Evolutionary conservation across 2,329 filamentous ascomycete species (phyloP), one percentile per base, ranked within the genome.

Genomic region (Aspergillus chevalieri): DNA sequence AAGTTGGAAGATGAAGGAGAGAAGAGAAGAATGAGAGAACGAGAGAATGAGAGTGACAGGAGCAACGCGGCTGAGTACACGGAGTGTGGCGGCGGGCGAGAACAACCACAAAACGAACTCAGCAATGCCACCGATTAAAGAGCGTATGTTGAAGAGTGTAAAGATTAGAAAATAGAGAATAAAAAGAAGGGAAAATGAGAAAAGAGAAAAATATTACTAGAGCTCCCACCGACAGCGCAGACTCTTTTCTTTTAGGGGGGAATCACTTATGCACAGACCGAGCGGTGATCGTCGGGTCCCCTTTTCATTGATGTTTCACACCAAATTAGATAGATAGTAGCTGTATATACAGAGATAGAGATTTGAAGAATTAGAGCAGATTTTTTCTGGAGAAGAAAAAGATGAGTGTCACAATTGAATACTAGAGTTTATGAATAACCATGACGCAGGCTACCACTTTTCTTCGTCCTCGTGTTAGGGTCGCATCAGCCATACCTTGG

Each of bases 231-330:
- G 34, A 17, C n/a, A 36, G n/a, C 14, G 34, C 34, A 36, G 34
- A n/a, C 34, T 17, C 15, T 36, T 36, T 14, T 17, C n/a, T 51
- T 46, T 47, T 53, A 53, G 53, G 51, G 53, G 49, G 47, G 30
- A 44, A 42, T 43, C 47, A 38, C n/a, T 17, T 39, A 38, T 46
- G 54, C 52, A 56, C 52, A 56, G 54, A 54, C 55, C 53, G 43
- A 44, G 19, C 21, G 49, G 43, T 48, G 53, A 57, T 57, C 55
- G 41, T 57, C 55, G 44, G 54, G 53, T 50, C 51, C 47, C 55
- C 52, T 54, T 51, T 48, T 36, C 17, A 17, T 36, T 36, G 14
- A n/a, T n/a, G 34, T 36, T 17, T 36, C 34, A 36, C 15, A 9
- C 26, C 26, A 30, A 30, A 30, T 30, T 30, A 10, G 10, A 12